phyloP scores from a whole-genome alignment of 345 rosid species.

The Boechera divaricarpa region DNA sequence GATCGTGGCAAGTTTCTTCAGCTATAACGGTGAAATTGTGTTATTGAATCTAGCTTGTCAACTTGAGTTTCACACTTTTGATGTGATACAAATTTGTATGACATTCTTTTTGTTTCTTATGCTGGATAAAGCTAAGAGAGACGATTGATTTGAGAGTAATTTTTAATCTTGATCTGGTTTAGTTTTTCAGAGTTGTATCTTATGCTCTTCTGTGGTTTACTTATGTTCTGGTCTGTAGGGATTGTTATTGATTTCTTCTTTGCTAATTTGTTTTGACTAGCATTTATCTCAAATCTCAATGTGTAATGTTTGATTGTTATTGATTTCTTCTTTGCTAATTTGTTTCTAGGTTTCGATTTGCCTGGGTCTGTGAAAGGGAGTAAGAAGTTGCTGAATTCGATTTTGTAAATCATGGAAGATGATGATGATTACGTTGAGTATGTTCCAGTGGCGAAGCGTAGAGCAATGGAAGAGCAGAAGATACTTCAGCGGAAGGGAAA shows the following conservation, averaged over 20 bases:
- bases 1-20: neutral
- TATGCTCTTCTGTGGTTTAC: slow-evolving; percentile 10
- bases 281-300: too few relatives aligned
- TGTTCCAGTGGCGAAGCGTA: slow-evolving; percentile 80
- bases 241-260: neutral
- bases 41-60: neutral
- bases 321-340: too few relatives aligned
- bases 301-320: too few relatives aligned
- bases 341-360: too few relatives aligned
- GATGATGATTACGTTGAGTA: slow-evolving; percentile 81
- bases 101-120: slow-evolving; percentile 21
- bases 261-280: too few relatives aligned
- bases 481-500: slow-evolving; percentile 82
- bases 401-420: slow-evolving; percentile 56
- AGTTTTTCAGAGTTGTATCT: slow-evolving; percentile 5
- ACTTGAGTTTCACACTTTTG: slow-evolving; percentile 17
- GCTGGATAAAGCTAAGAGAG: neutral
- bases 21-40: slow-evolving; percentile 5
- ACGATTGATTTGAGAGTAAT: neutral
- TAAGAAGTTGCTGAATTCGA: too few relatives aligned
- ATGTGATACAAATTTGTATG: slow-evolving; percentile 12
- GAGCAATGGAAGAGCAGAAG: slow-evolving; percentile 74
- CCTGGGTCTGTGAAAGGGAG: too few relatives aligned
- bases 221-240: neutral
- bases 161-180: slow-evolving; percentile 14